These are phyloP conservation scores for Sarocladiaceae sp. DNA, from an alignment of 2,329 filamentous ascomycete genomes.

Conservation along the genomic window DNA sequence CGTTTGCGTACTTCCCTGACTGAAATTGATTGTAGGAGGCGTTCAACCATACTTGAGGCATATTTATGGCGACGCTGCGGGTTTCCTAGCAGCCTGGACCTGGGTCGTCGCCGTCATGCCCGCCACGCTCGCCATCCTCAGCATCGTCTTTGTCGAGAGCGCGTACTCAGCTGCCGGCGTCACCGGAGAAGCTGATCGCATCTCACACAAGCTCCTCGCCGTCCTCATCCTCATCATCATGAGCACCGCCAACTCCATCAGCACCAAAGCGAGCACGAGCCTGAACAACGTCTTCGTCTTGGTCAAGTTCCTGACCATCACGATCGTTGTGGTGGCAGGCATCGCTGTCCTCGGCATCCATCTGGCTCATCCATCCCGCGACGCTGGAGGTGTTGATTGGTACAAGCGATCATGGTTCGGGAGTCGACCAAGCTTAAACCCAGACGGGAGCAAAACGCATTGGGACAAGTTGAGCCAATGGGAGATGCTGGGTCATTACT, in stretches of 20 bases:
- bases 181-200: conserved; percentile 30
- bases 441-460: conserved; percentile 41
- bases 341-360: conserved; percentile 39
- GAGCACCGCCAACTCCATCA: conserved; percentile 47
- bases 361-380: conserved; percentile 25
- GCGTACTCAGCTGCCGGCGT: conserved; percentile 47
- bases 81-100: conserved; percentile 60
- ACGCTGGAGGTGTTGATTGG: conserved; percentile 45
- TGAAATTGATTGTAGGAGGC: conserved; percentile 34
- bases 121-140: conserved; percentile 56
- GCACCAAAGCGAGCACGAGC: conserved; percentile 47
- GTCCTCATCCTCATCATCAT: conserved; percentile 39
- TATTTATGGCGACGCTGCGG: conserved; percentile 54
- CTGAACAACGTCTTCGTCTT: conserved; percentile 51
- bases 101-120: conserved; percentile 61
- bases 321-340: conserved; percentile 41
- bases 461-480: conserved; percentile 45
- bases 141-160: conserved; percentile 57
- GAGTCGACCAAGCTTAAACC: conserved; percentile 40
- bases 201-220: conserved; percentile 46
- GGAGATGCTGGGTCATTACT: conserved; percentile 54
- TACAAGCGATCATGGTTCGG: conserved; percentile 48
- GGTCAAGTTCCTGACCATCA: conserved; percentile 45
- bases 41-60: conserved; percentile 57
- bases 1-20: neutral